Evolutionary conservation across 345 rosid species (phyloP).

Genomic region (Eutrema heterophyllum): DNA sequence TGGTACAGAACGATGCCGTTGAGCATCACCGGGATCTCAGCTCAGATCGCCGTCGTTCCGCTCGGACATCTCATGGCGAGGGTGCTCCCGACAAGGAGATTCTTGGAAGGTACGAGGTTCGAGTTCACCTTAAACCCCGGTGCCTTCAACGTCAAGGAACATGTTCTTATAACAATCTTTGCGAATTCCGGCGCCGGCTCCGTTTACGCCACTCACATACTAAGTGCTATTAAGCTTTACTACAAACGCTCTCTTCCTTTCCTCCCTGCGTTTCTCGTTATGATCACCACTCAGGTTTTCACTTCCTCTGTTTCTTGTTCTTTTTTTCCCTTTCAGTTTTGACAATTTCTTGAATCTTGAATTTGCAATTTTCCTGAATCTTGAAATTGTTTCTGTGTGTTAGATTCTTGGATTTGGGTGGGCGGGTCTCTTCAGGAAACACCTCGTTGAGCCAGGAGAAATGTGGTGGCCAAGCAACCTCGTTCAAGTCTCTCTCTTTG

Average conservation of each 20-base stretch:
- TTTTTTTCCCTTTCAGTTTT: not conserved
- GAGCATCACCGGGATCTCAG: constrained; percentile 49
- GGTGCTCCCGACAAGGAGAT: constrained; percentile 37
- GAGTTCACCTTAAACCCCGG: constrained; percentile 71
- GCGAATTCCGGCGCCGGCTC: constrained; percentile 77
- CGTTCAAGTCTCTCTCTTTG: constrained; percentile 80
- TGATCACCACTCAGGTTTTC: constrained; percentile 77
- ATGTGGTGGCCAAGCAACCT: constrained; percentile 92
- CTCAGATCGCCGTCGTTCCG: constrained; percentile 81
- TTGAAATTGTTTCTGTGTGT: not conserved
- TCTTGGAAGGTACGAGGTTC: constrained; percentile 44
- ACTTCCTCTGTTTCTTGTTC: constrained; percentile 5
- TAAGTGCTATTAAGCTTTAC: constrained; percentile 62
- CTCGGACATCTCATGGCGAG: constrained; percentile 69
- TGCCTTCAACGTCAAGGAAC: constrained; percentile 83
- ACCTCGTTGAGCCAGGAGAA: constrained; percentile 82
- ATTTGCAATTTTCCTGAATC: not conserved
- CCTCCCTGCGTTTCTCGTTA: constrained; percentile 59
- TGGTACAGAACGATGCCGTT: constrained; percentile 74
- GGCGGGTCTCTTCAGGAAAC: constrained; percentile 76
- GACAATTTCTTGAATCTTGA: not conserved
- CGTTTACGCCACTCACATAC: constrained; percentile 71
- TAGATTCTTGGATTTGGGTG: constrained; percentile 85
- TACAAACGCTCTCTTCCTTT: constrained; percentile 55
- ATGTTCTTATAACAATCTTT: constrained; percentile 79